phyloP scores from a whole-genome alignment of 305 asterid genomes.

The Stenogyne calaminthoides region DNA sequence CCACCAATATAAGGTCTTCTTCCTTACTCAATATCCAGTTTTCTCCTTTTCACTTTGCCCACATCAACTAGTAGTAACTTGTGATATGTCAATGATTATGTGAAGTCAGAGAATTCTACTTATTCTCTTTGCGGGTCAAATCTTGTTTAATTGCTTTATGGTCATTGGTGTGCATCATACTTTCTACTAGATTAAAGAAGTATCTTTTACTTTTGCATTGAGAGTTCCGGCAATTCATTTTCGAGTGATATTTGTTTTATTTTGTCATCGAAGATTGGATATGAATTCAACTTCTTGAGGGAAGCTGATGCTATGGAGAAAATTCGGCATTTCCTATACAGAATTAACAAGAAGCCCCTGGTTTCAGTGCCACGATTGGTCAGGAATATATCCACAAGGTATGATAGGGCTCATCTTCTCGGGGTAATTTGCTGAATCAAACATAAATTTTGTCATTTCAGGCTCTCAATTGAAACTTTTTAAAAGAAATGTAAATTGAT shows the following conservation, averaged over 20 bases:
- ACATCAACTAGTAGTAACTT: conserved; percentile 3
- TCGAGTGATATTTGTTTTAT: conserved; percentile 25
- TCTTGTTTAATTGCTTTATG: background rate
- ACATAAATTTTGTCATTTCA: conserved; percentile 2
- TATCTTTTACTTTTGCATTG: conserved; percentile 8
- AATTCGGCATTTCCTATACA: conserved; percentile 65
- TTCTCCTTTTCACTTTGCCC: background rate
- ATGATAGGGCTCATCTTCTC: conserved; percentile 32
- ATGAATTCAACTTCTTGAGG: conserved; percentile 86
- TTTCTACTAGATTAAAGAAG: background rate
- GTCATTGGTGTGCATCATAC: background rate
- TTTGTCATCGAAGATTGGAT: conserved; percentile 71
- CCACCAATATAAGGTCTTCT: conserved; percentile 13
- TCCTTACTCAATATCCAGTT: background rate
- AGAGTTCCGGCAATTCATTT: conserved; percentile 5
- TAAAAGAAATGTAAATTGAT: conserved; percentile 5
- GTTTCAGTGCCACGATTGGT: conserved; percentile 76
- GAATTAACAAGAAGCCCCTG: conserved; percentile 71
- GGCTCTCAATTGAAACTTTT: conserved; percentile 6
- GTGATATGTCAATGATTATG: background rate
- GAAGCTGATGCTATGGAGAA: conserved; percentile 97
- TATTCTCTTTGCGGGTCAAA: background rate
- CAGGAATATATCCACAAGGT: conserved; percentile 76
- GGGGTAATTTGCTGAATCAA: conserved; percentile 1
- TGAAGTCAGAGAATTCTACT: conserved; percentile 1